Evolutionary conservation across 2,329 filamentous ascomycete genomes (phyloP).

Genomic region (Hawksworthiomyces lignivorus): DNA sequence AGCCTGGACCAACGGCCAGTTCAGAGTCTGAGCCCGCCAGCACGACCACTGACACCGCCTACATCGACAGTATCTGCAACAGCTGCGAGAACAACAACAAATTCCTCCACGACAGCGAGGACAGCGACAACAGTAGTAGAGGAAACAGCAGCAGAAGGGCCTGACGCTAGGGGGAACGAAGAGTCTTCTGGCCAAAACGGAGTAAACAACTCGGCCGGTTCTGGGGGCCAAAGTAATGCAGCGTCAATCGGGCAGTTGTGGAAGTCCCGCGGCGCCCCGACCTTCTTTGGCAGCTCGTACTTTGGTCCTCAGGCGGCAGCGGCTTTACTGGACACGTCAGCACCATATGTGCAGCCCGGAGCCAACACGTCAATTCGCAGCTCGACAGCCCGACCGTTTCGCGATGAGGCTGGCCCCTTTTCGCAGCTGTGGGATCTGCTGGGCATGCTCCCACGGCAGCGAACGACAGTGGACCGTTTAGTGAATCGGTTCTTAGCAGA

Average conservation of each 20-base stretch:
- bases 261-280: slow-evolving; percentile 10
- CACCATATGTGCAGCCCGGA: slow-evolving; percentile 12
- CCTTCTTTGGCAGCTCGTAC: slow-evolving; percentile 17
- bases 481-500: slow-evolving; percentile 27
- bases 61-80: neutral
- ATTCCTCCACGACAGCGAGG: neutral
- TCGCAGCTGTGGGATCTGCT: slow-evolving; percentile 33
- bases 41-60: neutral
- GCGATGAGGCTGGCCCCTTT: slow-evolving; percentile 13
- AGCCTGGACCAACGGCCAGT: neutral
- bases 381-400: slow-evolving; percentile 6
- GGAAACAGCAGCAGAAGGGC: no score
- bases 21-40: neutral
- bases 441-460: slow-evolving; percentile 29
- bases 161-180: no score
- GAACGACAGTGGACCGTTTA: slow-evolving; percentile 28
- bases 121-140: neutral
- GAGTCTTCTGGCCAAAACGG: no score
- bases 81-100: neutral
- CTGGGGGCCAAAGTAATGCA: neutral
- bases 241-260: slow-evolving; percentile 2
- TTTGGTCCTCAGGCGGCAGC: slow-evolving; percentile 17
- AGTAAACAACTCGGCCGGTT: no score
- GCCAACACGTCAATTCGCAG: neutral
- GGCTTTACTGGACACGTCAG: slow-evolving; percentile 12